Percentiles rank a stretch among this genome's conserved stretches.
phyloP scores from a whole-genome alignment of 768 basidiomycete genomes.

The Bullera alba region DNA sequence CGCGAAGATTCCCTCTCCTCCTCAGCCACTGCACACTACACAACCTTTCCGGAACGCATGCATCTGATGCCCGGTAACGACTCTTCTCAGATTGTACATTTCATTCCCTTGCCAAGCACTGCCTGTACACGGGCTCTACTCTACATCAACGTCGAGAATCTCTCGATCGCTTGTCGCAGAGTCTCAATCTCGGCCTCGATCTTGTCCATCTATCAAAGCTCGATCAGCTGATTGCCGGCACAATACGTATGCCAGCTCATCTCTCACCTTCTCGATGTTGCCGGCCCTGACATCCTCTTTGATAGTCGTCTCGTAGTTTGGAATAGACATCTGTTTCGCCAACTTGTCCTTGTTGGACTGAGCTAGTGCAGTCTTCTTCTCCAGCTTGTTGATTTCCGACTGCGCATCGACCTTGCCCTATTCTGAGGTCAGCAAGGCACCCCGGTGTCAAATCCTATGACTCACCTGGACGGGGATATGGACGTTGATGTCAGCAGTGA shows the following conservation, averaged over 20 bases:
- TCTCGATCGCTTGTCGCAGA: slow-evolving; percentile 62
- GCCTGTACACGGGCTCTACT: neutral
- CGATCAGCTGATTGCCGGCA: too few species aligned
- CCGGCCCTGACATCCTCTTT: slow-evolving; percentile 65
- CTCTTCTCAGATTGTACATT: too few species aligned
- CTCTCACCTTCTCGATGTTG: slow-evolving; percentile 74
- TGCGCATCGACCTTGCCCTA: slow-evolving; percentile 87
- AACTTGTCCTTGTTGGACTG: slow-evolving; percentile 68
- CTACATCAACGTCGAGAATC: slow-evolving; percentile 53
- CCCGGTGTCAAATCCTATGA: too few species aligned
- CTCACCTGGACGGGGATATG: slow-evolving; percentile 79
- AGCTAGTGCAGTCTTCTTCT: slow-evolving; percentile 78
- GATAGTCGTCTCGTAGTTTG: slow-evolving; percentile 72
- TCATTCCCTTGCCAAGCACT: too few species aligned
- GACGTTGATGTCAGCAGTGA: slow-evolving; percentile 66
- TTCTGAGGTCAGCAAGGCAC: neutral
- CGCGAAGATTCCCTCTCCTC: too few species aligned
- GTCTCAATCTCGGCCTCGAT: slow-evolving; percentile 72
- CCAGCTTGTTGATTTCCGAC: slow-evolving; percentile 76
- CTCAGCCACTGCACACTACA: too few species aligned
- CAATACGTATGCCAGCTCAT: too few species aligned
- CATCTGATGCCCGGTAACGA: too few species aligned
- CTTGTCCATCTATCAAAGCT: slow-evolving; percentile 59
- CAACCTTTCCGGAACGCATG: too few species aligned
- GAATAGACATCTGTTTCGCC: slow-evolving; percentile 60